Percentiles rank a stretch among this genome's conserved stretches.
These are phyloP conservation scores for Emergomyces africanus DNA, from an alignment of 2,329 filamentous ascomycete genomes.

Conservation along the genomic window DNA sequence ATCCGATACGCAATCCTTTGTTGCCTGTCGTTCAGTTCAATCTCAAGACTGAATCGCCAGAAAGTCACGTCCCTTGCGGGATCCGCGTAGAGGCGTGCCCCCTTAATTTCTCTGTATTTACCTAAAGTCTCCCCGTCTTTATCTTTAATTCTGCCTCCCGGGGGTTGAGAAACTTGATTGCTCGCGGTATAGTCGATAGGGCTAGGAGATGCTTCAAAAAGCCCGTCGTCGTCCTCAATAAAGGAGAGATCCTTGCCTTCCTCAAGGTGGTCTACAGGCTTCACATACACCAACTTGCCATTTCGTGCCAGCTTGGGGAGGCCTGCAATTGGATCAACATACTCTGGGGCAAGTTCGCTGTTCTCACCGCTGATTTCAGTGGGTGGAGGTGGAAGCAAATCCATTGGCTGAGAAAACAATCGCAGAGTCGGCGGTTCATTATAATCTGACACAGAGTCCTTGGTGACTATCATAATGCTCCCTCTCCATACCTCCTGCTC, in stretches of 20 bases:
- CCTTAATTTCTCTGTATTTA: constrained; percentile 72
- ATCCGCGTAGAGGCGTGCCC: constrained; percentile 70
- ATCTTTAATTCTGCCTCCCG: constrained; percentile 34
- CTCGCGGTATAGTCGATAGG: constrained; percentile 28
- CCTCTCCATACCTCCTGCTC: constrained; percentile 83
- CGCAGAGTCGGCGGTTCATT: constrained; percentile 63
- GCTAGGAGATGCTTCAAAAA: constrained; percentile 57
- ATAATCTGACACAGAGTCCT: constrained; percentile 72
- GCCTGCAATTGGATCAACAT: constrained; percentile 80
- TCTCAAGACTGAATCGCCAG: constrained; percentile 92
- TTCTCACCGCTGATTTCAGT: constrained; percentile 49
- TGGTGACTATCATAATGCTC: constrained; percentile 88
- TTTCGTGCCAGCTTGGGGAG: constrained; percentile 74
- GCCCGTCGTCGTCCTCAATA: constrained; percentile 65
- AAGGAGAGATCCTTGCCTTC: constrained; percentile 66
- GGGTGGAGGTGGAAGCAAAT: constrained; percentile 67
- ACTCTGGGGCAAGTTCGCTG: constrained; percentile 56
- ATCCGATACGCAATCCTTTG: constrained; percentile 90
- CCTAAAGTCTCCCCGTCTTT: constrained; percentile 66
- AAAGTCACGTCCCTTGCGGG: constrained; percentile 80
- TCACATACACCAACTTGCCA: constrained; percentile 76
- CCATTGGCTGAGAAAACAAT: constrained; percentile 76
- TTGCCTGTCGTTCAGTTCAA: constrained; percentile 67
- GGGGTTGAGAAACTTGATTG: constrained; percentile 28
- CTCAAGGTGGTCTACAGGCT: constrained; percentile 74